Conservation (phyloP, 208 protist genomes). For the Leishmania turanica region DNA sequence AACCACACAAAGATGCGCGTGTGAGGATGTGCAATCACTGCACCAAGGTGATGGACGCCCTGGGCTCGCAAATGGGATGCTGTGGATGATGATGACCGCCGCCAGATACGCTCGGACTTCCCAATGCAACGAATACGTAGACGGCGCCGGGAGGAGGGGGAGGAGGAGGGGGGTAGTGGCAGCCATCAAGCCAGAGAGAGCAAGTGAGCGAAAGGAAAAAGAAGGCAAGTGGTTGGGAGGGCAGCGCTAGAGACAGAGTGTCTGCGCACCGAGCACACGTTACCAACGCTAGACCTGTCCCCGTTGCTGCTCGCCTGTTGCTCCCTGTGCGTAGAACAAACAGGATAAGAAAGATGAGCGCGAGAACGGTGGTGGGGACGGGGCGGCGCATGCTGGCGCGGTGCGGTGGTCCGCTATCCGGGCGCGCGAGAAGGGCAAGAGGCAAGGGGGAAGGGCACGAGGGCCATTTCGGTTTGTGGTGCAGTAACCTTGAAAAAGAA, state of each 20-base stretch:
- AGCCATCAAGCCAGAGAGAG: neutral
- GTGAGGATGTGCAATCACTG: neutral
- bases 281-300: neutral
- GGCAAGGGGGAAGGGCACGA: neutral
- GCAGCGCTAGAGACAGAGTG: neutral
- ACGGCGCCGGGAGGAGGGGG: neutral
- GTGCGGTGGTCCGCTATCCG: neutral
- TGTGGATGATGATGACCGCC: neutral
- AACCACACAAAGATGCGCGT: neutral
- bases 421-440: neutral
- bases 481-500: neutral
- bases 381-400: neutral
- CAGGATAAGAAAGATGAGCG: neutral
- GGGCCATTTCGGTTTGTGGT: neutral
- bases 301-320: neutral
- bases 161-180: neutral
- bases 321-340: neutral
- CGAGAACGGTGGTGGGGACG: neutral
- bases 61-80: neutral
- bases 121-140: neutral
- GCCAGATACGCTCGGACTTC: neutral
- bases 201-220: neutral
- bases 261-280: neutral
- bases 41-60: neutral
- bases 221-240: neutral